Conservation (phyloP, 257 asterid species). For the Anisodus tanguticus region DNA sequence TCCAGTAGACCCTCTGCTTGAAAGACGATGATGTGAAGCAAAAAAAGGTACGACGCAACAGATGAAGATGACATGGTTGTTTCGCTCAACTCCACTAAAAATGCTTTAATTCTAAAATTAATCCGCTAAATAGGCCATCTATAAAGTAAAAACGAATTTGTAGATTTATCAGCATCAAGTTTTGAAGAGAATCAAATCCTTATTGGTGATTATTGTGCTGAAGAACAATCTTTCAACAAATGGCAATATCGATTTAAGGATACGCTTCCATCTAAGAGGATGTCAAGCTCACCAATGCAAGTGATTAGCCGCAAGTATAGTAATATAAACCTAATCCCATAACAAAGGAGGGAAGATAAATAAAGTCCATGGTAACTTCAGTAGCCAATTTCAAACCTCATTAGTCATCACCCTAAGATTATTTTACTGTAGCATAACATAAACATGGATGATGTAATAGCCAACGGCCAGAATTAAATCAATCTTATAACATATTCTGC, state of each 20-base stretch:
- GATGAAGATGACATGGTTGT: background rate
- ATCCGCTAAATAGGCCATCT: background rate
- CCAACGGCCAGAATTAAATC: conserved; percentile 29
- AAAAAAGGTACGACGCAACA: too few relatives aligned
- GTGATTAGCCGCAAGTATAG: background rate
- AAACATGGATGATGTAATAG: conserved; percentile 9
- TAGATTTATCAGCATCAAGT: background rate
- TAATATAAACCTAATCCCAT: conserved; percentile 28
- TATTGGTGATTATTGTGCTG: background rate
- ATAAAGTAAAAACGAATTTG: background rate
- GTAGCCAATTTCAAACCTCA: background rate
- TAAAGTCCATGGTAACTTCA: background rate
- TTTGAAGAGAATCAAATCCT: background rate
- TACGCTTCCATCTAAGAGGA: background rate
- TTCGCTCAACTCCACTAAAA: background rate
- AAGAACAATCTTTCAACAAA: background rate
- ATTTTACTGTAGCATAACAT: conserved; percentile 17
- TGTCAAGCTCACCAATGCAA: background rate
- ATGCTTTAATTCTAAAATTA: background rate
- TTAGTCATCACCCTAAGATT: conserved; percentile 22
- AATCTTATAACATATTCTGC: conserved; percentile 9
- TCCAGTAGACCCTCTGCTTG: too few relatives aligned
- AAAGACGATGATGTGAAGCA: too few relatives aligned
- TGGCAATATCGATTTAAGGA: background rate
- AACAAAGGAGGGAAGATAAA: background rate